Percentiles rank a stretch among this genome's conserved stretches.
These are phyloP conservation scores for Cyclocybe aegerita DNA, from an alignment of 768 basidiomycete species.

Conservation along the genomic window DNA sequence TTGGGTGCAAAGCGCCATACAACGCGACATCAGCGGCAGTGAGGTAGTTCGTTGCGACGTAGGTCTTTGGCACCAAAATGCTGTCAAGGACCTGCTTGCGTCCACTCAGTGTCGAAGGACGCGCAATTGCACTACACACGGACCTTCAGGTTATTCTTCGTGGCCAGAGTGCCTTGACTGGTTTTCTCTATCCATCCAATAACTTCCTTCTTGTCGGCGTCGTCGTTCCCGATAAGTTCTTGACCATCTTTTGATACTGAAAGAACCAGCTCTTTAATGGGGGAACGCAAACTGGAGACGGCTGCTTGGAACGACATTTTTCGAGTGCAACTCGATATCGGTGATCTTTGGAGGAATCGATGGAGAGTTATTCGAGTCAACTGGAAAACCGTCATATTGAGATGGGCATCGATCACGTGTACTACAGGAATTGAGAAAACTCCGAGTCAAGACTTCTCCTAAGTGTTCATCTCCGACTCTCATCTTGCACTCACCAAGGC, in stretches of 20 bases:
- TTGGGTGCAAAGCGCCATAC: constrained; percentile 86
- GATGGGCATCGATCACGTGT: constrained; percentile 19
- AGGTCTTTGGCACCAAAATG: constrained; percentile 75
- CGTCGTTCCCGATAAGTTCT: constrained; percentile 48
- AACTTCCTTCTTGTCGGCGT: constrained; percentile 65
- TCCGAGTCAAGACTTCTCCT: too few relatives aligned
- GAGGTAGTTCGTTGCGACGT: constrained; percentile 79
- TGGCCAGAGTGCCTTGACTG: constrained; percentile 45
- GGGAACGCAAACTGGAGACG: constrained; percentile 43
- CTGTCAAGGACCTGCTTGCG: constrained; percentile 64
- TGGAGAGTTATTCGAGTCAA: constrained; percentile 35
- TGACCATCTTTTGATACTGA: constrained; percentile 43
- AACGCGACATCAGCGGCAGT: constrained; percentile 90
- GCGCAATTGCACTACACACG: constrained; percentile 1
- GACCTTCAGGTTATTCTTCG: constrained; percentile 53
- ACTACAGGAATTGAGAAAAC: too few relatives aligned
- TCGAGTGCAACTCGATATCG: constrained; percentile 25
- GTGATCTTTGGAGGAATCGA: constrained; percentile 38
- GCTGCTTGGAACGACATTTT: constrained; percentile 56
- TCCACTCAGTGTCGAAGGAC: neutral
- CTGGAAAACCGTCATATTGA: constrained; percentile 17
- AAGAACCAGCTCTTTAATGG: constrained; percentile 59
- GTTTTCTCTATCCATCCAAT: constrained; percentile 70
- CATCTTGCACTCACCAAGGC: neutral
- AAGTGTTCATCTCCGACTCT: too few relatives aligned